Conservation (phyloP, 371 early-diverging fungal genomes). For the Mortierella sp. region DNA sequence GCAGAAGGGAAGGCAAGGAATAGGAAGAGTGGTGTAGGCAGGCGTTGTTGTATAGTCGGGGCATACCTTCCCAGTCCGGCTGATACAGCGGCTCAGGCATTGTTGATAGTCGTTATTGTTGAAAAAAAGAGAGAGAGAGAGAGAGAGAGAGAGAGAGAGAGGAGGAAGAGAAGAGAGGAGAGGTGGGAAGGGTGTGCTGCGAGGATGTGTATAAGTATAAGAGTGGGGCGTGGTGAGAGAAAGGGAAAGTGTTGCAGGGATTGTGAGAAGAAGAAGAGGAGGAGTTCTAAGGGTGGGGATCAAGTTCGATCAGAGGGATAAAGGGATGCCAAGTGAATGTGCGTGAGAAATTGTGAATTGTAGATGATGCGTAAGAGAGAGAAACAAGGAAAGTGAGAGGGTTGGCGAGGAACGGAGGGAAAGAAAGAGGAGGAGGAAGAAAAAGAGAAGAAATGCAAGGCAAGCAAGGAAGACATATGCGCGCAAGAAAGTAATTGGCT, state of each 20-base stretch:
- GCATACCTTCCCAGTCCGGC: slow-evolving; percentile 7
- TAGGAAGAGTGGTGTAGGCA: not conserved
- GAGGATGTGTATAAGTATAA: no score
- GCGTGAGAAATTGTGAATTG: not conserved
- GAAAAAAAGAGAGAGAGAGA: not conserved
- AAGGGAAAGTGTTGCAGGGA: not conserved
- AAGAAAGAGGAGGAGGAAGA: not conserved
- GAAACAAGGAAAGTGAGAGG: not conserved
- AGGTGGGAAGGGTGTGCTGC: not conserved
- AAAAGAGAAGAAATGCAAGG: not conserved
- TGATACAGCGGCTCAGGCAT: not conserved
- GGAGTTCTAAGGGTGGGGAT: not conserved
- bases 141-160: not conserved
- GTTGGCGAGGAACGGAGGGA: not conserved
- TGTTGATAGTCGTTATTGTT: not conserved
- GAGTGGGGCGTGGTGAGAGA: not conserved
- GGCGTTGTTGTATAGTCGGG: no score
- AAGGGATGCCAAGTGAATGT: no score
- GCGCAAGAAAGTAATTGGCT: not conserved
- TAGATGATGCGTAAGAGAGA: not conserved
- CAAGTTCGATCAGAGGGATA: no score
- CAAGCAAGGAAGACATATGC: not conserved
- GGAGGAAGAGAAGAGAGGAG: not conserved
- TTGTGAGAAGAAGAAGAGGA: not conserved
- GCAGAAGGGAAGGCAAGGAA: not conserved